Conservation (phyloP, 2,329 filamentous ascomycete species). For the Arthrinium puccinioides region DNA sequence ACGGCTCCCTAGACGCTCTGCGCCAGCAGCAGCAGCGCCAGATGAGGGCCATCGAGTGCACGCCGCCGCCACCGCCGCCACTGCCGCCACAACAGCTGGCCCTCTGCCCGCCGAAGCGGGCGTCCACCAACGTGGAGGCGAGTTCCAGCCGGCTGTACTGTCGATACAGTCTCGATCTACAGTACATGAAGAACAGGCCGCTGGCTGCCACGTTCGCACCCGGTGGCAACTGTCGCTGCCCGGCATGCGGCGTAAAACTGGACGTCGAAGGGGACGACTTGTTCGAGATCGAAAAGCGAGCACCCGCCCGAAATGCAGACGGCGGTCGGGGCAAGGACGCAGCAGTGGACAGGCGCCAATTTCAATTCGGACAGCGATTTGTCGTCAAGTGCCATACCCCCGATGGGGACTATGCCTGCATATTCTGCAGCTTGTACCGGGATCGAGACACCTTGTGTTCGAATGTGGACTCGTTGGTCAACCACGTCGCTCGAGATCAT, state of each 20-base stretch:
- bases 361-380: constrained; percentile 25
- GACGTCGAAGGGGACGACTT: constrained; percentile 17
- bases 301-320: neutral
- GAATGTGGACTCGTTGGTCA: constrained; percentile 20
- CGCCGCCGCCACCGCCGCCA: neutral
- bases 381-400: constrained; percentile 29
- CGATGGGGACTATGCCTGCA: constrained; percentile 23
- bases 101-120: constrained; percentile 7
- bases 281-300: constrained; percentile 20
- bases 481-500: constrained; percentile 18
- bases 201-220: constrained; percentile 13
- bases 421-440: constrained; percentile 19
- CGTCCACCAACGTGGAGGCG: constrained; percentile 7
- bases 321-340: constrained; percentile 8
- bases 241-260: constrained; percentile 16
- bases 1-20: constrained; percentile 26
- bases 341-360: constrained; percentile 19
- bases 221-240: constrained; percentile 16
- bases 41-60: constrained; percentile 8
- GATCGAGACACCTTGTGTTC: constrained; percentile 20
- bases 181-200: constrained; percentile 15
- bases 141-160: constrained; percentile 20
- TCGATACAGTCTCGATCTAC: constrained; percentile 22
- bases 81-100: neutral
- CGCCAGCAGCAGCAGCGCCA: constrained; percentile 25